Evolutionary conservation across 306 rosid species (phyloP), one percentile per base, ranked within the genome.

Genomic region (Cercis canadensis): DNA sequence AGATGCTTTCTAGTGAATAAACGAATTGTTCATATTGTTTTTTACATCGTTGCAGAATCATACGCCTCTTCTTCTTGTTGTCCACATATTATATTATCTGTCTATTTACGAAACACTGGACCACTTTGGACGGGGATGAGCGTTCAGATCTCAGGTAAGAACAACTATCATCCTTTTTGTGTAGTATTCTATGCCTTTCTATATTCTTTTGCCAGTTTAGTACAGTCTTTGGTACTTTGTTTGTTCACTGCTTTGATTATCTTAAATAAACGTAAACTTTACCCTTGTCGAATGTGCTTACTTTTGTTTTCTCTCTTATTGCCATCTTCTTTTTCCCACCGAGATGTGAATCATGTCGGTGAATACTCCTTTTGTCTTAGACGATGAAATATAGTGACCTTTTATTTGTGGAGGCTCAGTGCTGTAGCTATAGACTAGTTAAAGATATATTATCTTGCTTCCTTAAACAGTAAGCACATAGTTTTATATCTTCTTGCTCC

Each of bases 111-210:
- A 17, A 58, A 37, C 60, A 55, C 12, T 16, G 50, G 34, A 7
- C 62, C 60, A 11, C 34, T 76, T 32, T 81, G 8, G 11, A 67
- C 31, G 61, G 73, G 74, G 71, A 75, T 21, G 11, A 18, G 49
- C 72, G 55, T 73, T 63, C 4, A 43, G 78, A 57, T 69, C 33
- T 65, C 80, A 69, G 83, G 6, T 71, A 37, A 62, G 81, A 72
- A 71, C 6, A 68, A 60, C 29, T 46, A 39, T 18, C 66, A 39
- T 51, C 53, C 41, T 39, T 53, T 60, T 11, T 4, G 44, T 29
- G 51, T 13, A 16, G 45, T 64, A 52, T 14, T 5, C 5, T 8
- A 18, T 47, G 46, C 68, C 43, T 58, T 52, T 57, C 5, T 53
- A 16, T 62, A 34, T 56, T n/a, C 12, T 40, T 65, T 81, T 57